Conservation (phyloP, 1,284 basidiomycete genomes). For the Ustilago bromivora region DNA sequence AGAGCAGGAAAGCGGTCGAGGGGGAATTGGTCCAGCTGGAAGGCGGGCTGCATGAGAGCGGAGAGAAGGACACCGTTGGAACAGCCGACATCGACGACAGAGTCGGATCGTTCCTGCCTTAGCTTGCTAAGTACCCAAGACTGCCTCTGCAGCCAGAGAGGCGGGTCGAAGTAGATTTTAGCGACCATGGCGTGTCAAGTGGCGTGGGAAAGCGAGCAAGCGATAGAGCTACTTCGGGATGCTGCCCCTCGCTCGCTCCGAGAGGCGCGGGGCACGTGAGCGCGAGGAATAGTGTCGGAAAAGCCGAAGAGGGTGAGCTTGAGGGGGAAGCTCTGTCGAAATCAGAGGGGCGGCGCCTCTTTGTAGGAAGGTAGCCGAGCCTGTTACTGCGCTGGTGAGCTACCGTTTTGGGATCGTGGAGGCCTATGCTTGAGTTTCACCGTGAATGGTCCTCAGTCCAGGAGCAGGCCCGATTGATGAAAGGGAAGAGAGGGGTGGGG, state of each 20-base stretch:
- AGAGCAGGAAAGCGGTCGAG: constrained; percentile 50
- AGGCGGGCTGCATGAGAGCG: constrained; percentile 50
- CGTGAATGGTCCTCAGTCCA: not conserved
- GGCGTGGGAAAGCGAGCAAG: constrained; percentile 7
- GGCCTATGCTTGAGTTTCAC: not conserved
- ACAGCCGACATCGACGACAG: constrained; percentile 55
- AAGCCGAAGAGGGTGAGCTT: not conserved
- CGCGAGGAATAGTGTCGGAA: not conserved
- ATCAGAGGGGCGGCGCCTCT: constrained; percentile 13
- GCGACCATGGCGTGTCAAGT: constrained; percentile 19
- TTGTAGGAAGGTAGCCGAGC: constrained; percentile 1
- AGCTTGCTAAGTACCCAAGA: constrained; percentile 49
- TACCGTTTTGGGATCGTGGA: too few species aligned
- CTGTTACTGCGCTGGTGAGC: not conserved
- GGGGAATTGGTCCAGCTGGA: constrained; percentile 54
- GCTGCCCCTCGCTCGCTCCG: not conserved
- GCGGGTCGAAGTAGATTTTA: constrained; percentile 54
- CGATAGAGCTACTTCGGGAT: not conserved
- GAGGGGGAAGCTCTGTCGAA: not conserved
- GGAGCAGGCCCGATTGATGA: not conserved
- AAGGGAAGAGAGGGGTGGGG: not conserved
- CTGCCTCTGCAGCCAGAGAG: constrained; percentile 54
- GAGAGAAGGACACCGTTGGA: constrained; percentile 53
- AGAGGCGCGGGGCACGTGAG: not conserved
- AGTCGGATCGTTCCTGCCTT: constrained; percentile 42